Conservation (phyloP, 805 yeast species). For the Kodamaea restingae region DNA sequence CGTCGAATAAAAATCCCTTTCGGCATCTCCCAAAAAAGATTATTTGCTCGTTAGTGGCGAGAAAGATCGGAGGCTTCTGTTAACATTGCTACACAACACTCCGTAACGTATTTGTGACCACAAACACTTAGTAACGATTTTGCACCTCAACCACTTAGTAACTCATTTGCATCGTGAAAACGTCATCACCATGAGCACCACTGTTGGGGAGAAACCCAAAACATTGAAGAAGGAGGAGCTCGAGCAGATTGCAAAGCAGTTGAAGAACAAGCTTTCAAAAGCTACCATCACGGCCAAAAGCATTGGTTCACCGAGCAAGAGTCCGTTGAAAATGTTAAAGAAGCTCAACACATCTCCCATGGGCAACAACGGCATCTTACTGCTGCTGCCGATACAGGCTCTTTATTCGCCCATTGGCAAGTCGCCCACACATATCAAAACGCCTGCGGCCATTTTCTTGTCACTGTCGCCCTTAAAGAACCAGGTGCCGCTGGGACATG, state of each 20-base stretch:
- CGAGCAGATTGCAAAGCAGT: slow-evolving; percentile 41
- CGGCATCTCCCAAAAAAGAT: slow-evolving; percentile 8
- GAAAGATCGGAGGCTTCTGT: too few relatives aligned
- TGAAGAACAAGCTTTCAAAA: slow-evolving; percentile 37
- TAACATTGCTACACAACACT: too few relatives aligned
- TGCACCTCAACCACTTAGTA: background rate
- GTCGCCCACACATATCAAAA: slow-evolving; percentile 38
- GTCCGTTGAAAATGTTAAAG: slow-evolving; percentile 31
- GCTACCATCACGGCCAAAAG: slow-evolving; percentile 45
- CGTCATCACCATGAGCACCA: background rate
- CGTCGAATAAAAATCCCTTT: slow-evolving; percentile 1
- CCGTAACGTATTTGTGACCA: too few relatives aligned
- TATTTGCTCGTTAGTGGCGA: slow-evolving; percentile 8
- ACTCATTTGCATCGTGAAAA: background rate
- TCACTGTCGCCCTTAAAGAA: slow-evolving; percentile 34
- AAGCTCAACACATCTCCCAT: slow-evolving; percentile 20
- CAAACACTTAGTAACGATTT: background rate
- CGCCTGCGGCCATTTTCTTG: slow-evolving; percentile 32
- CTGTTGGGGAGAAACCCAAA: slow-evolving; percentile 18
- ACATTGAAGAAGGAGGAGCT: slow-evolving; percentile 42
- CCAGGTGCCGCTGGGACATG: slow-evolving; percentile 13
- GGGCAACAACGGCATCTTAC: slow-evolving; percentile 10
- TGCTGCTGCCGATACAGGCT: slow-evolving; percentile 26
- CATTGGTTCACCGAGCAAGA: slow-evolving; percentile 15
- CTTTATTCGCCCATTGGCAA: slow-evolving; percentile 38